Base-by-base conservation (phyloP, 2,329 filamentous ascomycete genomes). In the Curvularia verruculosa region DNA sequence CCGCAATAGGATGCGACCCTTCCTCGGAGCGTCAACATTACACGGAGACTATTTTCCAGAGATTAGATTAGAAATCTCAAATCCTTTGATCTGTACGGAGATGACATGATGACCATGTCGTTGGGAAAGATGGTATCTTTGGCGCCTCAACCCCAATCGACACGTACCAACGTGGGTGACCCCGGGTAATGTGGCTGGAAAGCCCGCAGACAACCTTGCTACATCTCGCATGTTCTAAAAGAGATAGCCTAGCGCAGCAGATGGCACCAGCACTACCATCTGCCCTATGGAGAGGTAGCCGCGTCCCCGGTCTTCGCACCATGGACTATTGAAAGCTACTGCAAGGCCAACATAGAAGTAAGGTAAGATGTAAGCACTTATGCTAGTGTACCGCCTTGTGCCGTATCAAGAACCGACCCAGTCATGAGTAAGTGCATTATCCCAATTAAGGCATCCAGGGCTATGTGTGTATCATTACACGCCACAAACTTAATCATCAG, bases 401-500 rank as follows among this genome's bases (percentile, higher is more conserved):
- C 52, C 40, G 54, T 24, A 37, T 18, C 13, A 21, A 29, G 36
- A 60, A 47, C 50, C 52, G 54, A 51, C 41, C 55, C 60, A 64
- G 61, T 60, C 21, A 13, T 19, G 15, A 5, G 21, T 9, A 28
- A 31, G 34, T 46, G 40, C 9, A 28, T 36, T 29, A 44, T 29
- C 40, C 39, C 43, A 41, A 36, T 10, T 24, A 26, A 34, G 26
- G n/a, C n/a, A 43, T 21, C 10, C 23, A 37, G 45, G 41, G 34
- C 23, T 39, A n/a, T n/a, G 5, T 18, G 15, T 43, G 59, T 61
- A 59, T 58, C 46, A 48, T 56, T 48, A 65, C 59, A 51, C 49
- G 44, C 46, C 54, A 50, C 39, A 39, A 31, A 52, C 45, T 64
- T 62, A 64, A 48, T 62, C 61, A 64, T 58, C 60, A 34, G 56